Percentiles rank a stretch among this genome's conserved stretches.
Conservation (phyloP, 1,284 basidiomycete genomes). For the Irpex rosettiformis region DNA sequence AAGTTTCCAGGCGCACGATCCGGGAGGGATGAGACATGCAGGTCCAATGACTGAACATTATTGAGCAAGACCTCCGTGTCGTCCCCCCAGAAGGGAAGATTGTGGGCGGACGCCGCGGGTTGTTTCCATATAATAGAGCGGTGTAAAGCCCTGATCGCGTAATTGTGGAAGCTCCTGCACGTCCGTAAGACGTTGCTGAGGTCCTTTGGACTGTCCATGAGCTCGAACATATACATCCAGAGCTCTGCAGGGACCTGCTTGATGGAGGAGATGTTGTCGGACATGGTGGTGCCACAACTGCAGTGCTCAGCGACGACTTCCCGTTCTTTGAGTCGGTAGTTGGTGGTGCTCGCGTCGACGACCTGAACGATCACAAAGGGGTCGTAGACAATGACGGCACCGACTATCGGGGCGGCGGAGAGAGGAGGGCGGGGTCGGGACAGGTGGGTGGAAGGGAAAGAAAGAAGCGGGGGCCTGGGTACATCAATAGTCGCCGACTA, state of each 20-base stretch:
- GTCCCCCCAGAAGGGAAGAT: conserved; percentile 21
- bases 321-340: background rate
- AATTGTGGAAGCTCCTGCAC: conserved; percentile 29
- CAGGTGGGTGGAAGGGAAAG: background rate
- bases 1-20: conserved; percentile 14
- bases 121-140: conserved; percentile 34
- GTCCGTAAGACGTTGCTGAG: conserved; percentile 30
- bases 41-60: conserved; percentile 20
- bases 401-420: background rate
- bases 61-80: conserved; percentile 18
- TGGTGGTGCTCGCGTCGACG: background rate
- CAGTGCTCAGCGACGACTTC: background rate
- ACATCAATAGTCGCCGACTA: background rate
- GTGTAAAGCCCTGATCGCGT: conserved; percentile 32
- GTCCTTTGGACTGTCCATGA: conserved; percentile 28
- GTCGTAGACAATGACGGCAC: background rate
- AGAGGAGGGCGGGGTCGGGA: background rate
- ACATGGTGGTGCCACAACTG: conserved; percentile 1
- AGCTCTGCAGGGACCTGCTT: conserved; percentile 26
- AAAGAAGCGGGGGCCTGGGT: background rate
- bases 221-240: conserved; percentile 30
- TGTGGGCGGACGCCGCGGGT: conserved; percentile 20
- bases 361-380: background rate
- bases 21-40: conserved; percentile 21
- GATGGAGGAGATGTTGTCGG: conserved; percentile 6